Evolutionary conservation across 768 basidiomycete genomes (phyloP), one percentile per base, ranked within the genome.

Genomic region (Mycena venus): DNA sequence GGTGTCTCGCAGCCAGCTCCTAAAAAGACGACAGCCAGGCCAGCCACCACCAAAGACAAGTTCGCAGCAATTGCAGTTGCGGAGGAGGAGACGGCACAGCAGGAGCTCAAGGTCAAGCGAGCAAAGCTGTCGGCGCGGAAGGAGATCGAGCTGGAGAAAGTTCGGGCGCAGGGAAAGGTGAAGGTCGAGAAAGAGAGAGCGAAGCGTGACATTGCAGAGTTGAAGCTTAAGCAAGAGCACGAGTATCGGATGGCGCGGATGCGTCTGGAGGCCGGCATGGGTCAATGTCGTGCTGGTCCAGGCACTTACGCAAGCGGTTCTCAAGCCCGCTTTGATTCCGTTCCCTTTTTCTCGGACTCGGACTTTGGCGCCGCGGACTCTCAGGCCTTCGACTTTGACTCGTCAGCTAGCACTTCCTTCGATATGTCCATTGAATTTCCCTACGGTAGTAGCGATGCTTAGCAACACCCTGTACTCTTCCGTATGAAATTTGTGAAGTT

Each of bases 121-220:
- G 42, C 44, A 9, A 59, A 59, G 64, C 36, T 27, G 29, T 11
- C 12, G 1, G 63, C 23, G 0, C 34, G 31, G 12, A 61, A 63
- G 51, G 72, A 73, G 40, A 47, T 73, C 2, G 38, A 44, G n/a
- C 40, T 67, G 21, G 25, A 15, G 27, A 19, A 59, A 55, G 71
- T 17, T 29, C 47, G 64, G 34, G 9, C 38, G 36, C 12, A 47
- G 21, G 44, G 21, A 47, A 21, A 47, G 44, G 44, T 10, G 19
- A 47, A 47, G n/a, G 44, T 8, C n/a, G n/a, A 47, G 44, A 47
- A 47, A 21, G 44, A 47, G 44, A 19, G 21, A n/a, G 44, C 23
- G 7, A 12, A 34, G 86, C 83, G 0, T 53, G 81, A 79, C 82
- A 17, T 47, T n/a, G 1, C 10, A 6, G 19, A 47, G 19, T n/a